These are phyloP conservation scores for Pseudogymnoascus sp. DNA, from an alignment of 2,329 filamentous ascomycete species.

Conservation along the genomic window DNA sequence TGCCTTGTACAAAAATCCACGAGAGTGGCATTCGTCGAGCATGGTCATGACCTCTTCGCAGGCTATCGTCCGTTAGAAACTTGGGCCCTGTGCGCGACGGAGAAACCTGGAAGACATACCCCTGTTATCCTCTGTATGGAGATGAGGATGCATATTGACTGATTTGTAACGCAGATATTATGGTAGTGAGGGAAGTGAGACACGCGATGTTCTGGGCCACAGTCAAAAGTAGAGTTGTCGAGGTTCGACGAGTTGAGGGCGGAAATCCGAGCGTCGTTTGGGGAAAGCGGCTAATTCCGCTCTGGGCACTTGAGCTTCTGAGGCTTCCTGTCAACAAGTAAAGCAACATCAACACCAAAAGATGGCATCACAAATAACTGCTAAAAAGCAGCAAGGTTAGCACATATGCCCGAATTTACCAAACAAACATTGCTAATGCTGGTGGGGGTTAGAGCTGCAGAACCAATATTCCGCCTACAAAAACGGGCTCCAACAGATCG, in stretches of 20 bases:
- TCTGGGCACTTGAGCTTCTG: neutral
- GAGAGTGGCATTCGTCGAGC: conserved; percentile 90
- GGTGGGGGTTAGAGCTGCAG: conserved; percentile 56
- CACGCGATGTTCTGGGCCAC: neutral
- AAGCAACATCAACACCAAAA: conserved; percentile 10
- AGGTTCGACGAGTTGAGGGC: neutral
- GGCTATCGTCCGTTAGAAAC: conserved; percentile 42
- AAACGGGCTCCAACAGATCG: conserved; percentile 77
- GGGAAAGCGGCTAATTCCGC: conserved; percentile 1
- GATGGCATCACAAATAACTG: conserved; percentile 27
- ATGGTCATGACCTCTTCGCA: conserved; percentile 91
- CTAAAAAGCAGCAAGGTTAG: conserved; percentile 29
- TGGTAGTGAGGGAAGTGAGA: neutral
- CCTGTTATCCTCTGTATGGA: conserved; percentile 85
- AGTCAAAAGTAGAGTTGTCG: neutral
- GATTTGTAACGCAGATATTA: conserved; percentile 6
- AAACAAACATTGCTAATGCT: conserved; percentile 8
- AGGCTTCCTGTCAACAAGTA: neutral
- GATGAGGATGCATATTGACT: conserved; percentile 83
- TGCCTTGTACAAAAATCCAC: conserved; percentile 86
- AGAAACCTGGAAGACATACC: conserved; percentile 44
- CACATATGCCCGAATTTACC: neutral
- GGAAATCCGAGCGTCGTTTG: neutral
- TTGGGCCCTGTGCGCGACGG: conserved; percentile 7
- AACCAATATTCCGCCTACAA: conserved; percentile 71